These are phyloP conservation scores for Fusarium sp. DNA, from an alignment of 2,329 filamentous ascomycete species.

Conservation along the genomic window DNA sequence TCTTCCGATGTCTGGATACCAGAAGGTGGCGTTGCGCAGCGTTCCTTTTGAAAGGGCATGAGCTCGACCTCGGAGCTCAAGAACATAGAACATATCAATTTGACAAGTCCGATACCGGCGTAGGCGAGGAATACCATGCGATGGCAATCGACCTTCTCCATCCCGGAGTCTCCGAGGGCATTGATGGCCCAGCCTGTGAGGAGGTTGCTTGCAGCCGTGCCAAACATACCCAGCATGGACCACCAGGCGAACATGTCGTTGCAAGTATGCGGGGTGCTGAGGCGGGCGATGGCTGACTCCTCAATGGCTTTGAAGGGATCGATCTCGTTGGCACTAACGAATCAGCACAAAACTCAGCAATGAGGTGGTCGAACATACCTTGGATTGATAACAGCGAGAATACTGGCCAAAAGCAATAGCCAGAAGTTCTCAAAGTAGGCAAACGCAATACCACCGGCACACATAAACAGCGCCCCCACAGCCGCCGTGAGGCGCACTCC, in stretches of 20 bases:
- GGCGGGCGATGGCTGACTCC: conserved; percentile 40
- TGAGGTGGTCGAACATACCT: conserved; percentile 17
- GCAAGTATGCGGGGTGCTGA: conserved; percentile 39
- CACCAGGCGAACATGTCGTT: conserved; percentile 46
- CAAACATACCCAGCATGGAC: conserved; percentile 46
- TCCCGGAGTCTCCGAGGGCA: conserved; percentile 18
- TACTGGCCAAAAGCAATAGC: conserved; percentile 35
- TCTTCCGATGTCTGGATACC: neutral
- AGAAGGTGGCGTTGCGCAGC: conserved; percentile 13
- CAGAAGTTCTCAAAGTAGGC: conserved; percentile 41
- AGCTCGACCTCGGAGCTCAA: conserved; percentile 35
- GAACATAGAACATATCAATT: conserved; percentile 31
- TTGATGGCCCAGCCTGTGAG: conserved; percentile 40
- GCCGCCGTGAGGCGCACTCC: conserved; percentile 32
- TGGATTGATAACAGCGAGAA: conserved; percentile 40
- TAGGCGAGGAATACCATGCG: conserved; percentile 41
- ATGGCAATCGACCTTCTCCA: conserved; percentile 24
- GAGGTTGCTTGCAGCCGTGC: conserved; percentile 41
- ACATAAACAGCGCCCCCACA: conserved; percentile 39
- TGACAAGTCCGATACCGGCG: conserved; percentile 31
- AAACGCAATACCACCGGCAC: conserved; percentile 32
- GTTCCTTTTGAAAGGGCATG: conserved; percentile 15
- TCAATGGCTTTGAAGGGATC: conserved; percentile 46
- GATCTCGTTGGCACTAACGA: conserved; percentile 41
- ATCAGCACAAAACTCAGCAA: neutral